Percentiles rank a stretch among this genome's conserved stretches.
phyloP scores from a whole-genome alignment of 768 basidiomycete species.

The Cyclocybe aegerita region DNA sequence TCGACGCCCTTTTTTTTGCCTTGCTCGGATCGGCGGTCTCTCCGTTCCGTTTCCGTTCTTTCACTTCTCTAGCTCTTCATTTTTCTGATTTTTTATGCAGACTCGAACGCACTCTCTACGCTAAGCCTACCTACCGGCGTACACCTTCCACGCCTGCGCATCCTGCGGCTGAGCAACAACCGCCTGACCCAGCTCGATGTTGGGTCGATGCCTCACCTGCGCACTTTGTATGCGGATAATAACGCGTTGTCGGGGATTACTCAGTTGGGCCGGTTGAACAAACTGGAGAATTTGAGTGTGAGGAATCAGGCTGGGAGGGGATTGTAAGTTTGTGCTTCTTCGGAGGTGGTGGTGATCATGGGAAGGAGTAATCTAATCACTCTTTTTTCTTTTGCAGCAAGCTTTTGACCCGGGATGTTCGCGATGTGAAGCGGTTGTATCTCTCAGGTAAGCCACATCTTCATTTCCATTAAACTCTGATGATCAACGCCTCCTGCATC shows the following conservation, averaged over 20 bases:
- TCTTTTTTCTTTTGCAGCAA: constrained; percentile 27
- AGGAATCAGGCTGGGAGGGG: constrained; percentile 81
- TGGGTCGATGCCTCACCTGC: constrained; percentile 63
- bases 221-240: constrained; percentile 92
- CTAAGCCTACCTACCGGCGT: constrained; percentile 26
- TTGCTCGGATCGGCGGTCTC: background rate
- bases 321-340: constrained; percentile 55
- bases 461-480: background rate
- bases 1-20: too few species aligned
- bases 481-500: too few species aligned
- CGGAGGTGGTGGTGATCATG: constrained; percentile 13
- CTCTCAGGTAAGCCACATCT: constrained; percentile 71
- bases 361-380: constrained; percentile 17
- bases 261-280: constrained; percentile 57
- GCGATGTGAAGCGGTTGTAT: constrained; percentile 92
- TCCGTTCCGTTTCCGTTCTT: background rate
- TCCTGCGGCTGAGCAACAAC: constrained; percentile 85
- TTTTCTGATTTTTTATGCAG: constrained; percentile 16
- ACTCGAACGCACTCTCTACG: constrained; percentile 25
- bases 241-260: constrained; percentile 57
- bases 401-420: constrained; percentile 66
- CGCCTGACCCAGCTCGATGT: constrained; percentile 65
- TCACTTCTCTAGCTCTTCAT: background rate
- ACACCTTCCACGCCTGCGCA: constrained; percentile 69
- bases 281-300: constrained; percentile 88